phyloP scores from a whole-genome alignment of 1,139 yeast species.

The Blastobotrys buckinghamii region DNA sequence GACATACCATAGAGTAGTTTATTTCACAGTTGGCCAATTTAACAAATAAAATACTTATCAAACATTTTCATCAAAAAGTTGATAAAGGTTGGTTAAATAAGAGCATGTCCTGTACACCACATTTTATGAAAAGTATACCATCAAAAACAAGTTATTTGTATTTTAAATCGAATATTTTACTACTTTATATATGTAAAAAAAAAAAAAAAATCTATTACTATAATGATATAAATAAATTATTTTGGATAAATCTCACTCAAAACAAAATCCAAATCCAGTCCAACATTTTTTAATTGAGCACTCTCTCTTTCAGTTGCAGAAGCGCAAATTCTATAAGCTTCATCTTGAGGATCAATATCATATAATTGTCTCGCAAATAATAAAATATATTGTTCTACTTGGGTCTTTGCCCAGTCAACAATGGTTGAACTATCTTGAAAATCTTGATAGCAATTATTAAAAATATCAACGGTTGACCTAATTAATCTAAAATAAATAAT shows the following conservation, averaged over 20 bases:
- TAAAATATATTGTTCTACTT: constrained; percentile 54
- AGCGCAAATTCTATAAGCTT: constrained; percentile 46
- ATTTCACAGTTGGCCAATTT: too few species aligned
- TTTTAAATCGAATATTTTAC: not conserved
- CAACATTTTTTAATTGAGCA: constrained; percentile 54
- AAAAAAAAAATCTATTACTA: not conserved
- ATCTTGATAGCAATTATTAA: constrained; percentile 40
- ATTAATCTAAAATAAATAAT: constrained; percentile 54
- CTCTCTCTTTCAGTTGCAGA: constrained; percentile 55
- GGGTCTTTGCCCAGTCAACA: constrained; percentile 66
- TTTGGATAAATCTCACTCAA: constrained; percentile 9
- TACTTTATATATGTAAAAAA: not conserved
- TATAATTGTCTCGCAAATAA: constrained; percentile 62
- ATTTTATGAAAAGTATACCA: too few species aligned
- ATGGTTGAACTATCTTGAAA: constrained; percentile 37
- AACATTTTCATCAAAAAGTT: too few species aligned
- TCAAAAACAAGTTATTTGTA: too few species aligned
- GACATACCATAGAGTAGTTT: too few species aligned
- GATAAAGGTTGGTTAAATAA: too few species aligned
- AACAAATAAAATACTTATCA: too few species aligned
- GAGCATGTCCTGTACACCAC: too few species aligned
- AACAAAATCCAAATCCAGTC: constrained; percentile 63
- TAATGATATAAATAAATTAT: too few species aligned
- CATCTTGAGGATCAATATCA: constrained; percentile 51
- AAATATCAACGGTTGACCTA: constrained; percentile 44